Base-by-base conservation (phyloP, 768 basidiomycete species). In the Nidularia pulvinata region DNA sequence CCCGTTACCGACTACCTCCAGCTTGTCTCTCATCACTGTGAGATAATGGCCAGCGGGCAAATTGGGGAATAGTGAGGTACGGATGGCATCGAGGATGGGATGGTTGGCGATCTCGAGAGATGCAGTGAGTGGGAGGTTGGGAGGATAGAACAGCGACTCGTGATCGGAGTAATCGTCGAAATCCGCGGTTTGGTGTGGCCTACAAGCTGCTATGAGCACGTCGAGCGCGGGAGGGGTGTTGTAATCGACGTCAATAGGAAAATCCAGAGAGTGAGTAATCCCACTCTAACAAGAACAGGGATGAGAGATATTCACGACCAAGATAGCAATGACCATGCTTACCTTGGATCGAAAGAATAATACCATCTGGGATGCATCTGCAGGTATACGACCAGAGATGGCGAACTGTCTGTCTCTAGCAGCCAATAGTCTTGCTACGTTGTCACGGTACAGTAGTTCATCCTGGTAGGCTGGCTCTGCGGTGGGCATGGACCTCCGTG, bases 311-410 rank as follows among this genome's bases (percentile, higher is more conserved):
- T 11, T 19, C 2, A 10, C 32, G 7, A 36, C 44, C 37, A 36
- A 47, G 32, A 37, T 6, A 44, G 43, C 33, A 10, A n/a, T 50
- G 30, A 34, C 34, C 33, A 22, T 19, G 66, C 78, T 42, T 57
- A 86, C 91, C 81, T 88, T 88, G 39, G 88, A 83, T 19, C 90
- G 79, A 73, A 93, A 93, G 74, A 92, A 92, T 50, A 93, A 70
- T 10, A 83, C 80, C 36, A 91, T 70, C 55, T 81, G 80, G 3
- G 83, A 76, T 14, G 86, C 81, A 67, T 91, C 88, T 39, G 90
- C 70, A 6, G 86, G 86, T 46, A 91, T 86, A 33, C 84, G 76
- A 1, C 91, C 90, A 9, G 80, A 81, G 10, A 85, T 78, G 1
- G 83, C 78, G 65, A 86, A 89, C 43, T 86, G 82, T 3, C 76